phyloP scores from a whole-genome alignment of 768 basidiomycete genomes.

The Phlebiopsis flavidoalba region DNA sequence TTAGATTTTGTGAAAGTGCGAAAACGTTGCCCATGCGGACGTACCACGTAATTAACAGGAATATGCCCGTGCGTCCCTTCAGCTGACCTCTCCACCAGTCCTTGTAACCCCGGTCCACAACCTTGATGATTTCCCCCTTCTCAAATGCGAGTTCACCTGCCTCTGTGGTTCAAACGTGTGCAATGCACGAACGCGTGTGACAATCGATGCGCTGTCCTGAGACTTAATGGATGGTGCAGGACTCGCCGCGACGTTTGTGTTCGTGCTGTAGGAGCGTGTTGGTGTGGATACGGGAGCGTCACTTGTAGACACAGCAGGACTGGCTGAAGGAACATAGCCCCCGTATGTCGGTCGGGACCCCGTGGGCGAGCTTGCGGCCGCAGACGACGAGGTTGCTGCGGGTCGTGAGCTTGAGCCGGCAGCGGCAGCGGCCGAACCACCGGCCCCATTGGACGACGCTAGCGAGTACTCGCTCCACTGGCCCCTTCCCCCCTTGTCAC shows the following conservation, averaged over 20 bases:
- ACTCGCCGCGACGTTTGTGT: slow-evolving; percentile 20
- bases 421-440: slow-evolving; percentile 23
- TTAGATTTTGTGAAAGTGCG: not conserved
- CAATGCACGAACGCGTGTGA: slow-evolving; percentile 83
- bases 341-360: slow-evolving; percentile 34
- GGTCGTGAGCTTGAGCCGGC: slow-evolving; percentile 18
- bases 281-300: not conserved
- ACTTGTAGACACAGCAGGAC: slow-evolving; percentile 35
- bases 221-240: slow-evolving; percentile 25
- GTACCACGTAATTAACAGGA: slow-evolving; percentile 92
- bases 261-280: slow-evolving; percentile 6
- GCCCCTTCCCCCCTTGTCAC: slow-evolving; percentile 78
- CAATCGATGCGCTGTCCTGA: slow-evolving; percentile 30
- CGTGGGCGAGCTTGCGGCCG: slow-evolving; percentile 4
- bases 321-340: slow-evolving; percentile 56
- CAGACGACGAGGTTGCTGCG: slow-evolving; percentile 5
- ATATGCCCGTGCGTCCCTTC: slow-evolving; percentile 87
- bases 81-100: slow-evolving; percentile 98
- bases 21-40: slow-evolving; percentile 23
- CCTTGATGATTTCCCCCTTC: slow-evolving; percentile 91
- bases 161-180: slow-evolving; percentile 84
- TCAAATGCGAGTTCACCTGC: slow-evolving; percentile 89
- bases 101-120: slow-evolving; percentile 88
- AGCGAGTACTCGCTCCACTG: slow-evolving; percentile 46
- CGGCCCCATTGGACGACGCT: slow-evolving; percentile 30